phyloP scores from a whole-genome alignment of 345 rosid genomes.

The Clarkia xantiana region DNA sequence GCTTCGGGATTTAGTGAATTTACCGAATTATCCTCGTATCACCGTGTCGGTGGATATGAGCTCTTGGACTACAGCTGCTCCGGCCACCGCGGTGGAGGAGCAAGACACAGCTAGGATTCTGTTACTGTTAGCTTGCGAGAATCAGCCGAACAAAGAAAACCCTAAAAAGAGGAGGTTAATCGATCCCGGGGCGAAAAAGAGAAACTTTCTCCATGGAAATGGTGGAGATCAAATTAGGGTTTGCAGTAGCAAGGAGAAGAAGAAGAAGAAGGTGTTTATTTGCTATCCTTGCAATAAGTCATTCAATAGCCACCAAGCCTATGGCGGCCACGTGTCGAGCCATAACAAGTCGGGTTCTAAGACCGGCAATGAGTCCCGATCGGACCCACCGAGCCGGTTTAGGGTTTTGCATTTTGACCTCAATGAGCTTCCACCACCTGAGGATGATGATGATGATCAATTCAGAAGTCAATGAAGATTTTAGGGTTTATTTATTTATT shows the following conservation, averaged over 20 bases:
- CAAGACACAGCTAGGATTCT: slow-evolving; percentile 19
- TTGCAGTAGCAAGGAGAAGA: slow-evolving; percentile 6
- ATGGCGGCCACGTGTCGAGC: slow-evolving; percentile 45
- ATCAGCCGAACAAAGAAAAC: neutral
- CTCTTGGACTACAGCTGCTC: neutral
- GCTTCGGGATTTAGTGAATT: neutral
- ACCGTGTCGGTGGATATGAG: no score
- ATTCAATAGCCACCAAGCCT: slow-evolving; percentile 32
- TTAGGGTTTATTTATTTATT: neutral
- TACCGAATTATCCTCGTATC: no score
- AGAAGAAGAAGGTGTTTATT: slow-evolving; percentile 16
- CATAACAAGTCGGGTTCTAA: slow-evolving; percentile 25
- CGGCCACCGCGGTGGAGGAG: neutral
- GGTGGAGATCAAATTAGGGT: neutral
- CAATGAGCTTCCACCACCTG: slow-evolving; percentile 12
- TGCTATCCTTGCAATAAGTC: slow-evolving; percentile 32
- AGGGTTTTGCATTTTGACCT: slow-evolving; percentile 14
- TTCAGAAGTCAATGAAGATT: neutral
- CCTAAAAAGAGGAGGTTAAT: no score
- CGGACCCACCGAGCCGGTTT: neutral
- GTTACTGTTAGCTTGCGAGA: slow-evolving; percentile 17
- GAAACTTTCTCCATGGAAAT: neutral
- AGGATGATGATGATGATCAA: neutral
- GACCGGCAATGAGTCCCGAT: neutral
- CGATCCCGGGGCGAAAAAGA: no score